Conservation (phyloP, 1,284 basidiomycete genomes). For the Microbotryomycetes sp. region DNA sequence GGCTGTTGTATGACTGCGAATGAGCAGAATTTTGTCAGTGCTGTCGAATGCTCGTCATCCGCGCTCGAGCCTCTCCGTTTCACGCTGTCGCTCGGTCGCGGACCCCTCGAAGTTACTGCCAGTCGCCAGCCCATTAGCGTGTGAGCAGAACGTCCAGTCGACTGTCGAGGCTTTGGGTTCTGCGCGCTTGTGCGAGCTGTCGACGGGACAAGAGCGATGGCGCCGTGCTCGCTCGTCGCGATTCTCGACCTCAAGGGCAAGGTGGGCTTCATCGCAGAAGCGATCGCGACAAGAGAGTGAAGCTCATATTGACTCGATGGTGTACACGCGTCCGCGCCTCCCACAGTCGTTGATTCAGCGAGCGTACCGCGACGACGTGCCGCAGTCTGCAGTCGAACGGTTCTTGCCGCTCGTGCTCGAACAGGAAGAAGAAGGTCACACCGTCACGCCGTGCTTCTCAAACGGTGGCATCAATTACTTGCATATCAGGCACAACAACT, state of each 20-base stretch:
- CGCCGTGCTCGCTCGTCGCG: slow-evolving; percentile 53
- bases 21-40: no score
- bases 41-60: no score
- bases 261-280: slow-evolving; percentile 20
- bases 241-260: slow-evolving; percentile 97
- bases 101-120: no score
- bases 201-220: not conserved
- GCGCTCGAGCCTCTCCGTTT: no score
- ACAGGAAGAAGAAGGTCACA: slow-evolving; percentile 93
- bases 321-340: not conserved
- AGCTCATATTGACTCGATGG: no score
- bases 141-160: no score
- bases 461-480: slow-evolving; percentile 92
- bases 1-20: no score
- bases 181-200: no score
- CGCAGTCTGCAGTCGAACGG: slow-evolving; percentile 76
- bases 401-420: slow-evolving; percentile 93
- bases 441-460: slow-evolving; percentile 91
- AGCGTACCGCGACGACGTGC: slow-evolving; percentile 89
- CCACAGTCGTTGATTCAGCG: slow-evolving; percentile 84
- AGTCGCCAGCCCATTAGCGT: no score
- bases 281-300: no score
- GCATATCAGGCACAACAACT: slow-evolving; percentile 96
- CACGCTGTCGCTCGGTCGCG: no score
- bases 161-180: no score